Base-by-base conservation (phyloP, 2,329 filamentous ascomycete species). In the Arthrobotrys sphaeroides region DNA sequence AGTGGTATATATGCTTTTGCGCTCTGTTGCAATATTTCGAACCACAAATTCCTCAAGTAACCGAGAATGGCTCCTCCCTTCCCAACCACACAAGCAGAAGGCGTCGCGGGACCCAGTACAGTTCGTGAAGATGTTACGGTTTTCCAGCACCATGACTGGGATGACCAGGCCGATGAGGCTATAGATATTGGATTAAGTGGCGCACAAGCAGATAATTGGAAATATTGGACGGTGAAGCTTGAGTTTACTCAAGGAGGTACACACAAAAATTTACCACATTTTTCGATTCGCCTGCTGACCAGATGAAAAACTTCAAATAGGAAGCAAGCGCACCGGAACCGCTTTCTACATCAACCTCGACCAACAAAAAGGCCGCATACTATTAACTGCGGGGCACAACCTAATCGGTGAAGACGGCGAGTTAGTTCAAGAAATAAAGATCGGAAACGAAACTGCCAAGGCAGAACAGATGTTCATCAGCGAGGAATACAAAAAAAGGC, bases 341-440 rank as follows among this genome's bases (percentile, higher is more conserved):
- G 47, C 47, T 16, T 53, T 53, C 47, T 53, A 53, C 24, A 53
- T 53, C 5, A 53, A 53, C 7, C 47, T 53, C 5, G 47, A 20
- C 26, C 47, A 53, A 33, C 31, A 33, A 20, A n/a, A n/a, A 1
- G 26, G 28, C 6, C 47, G 26, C 18, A 53, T 53, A 33, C 47
- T 53, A 20, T 9, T 53, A 12, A 53, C 47, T 0, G 47, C 47
- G 12, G 47, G 26, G 2, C 47, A 53, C 6, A 53, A 53, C 6
- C 47, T 53, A 5, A 53, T 53, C 2, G 20, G 47, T 26, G 9
- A 53, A 1, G 3, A 33, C 0, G 47, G 47, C 2, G 28, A 53
- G 9, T 31, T 53, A 9, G 26, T 33, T 0, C 47, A 53, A 5
- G n/a, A 53, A 20, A 53, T 53, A 26, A 33, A 13, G 5, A 53